These are phyloP conservation scores for Nakazawaea populi DNA, from an alignment of 805 yeast species.

Conservation along the genomic window DNA sequence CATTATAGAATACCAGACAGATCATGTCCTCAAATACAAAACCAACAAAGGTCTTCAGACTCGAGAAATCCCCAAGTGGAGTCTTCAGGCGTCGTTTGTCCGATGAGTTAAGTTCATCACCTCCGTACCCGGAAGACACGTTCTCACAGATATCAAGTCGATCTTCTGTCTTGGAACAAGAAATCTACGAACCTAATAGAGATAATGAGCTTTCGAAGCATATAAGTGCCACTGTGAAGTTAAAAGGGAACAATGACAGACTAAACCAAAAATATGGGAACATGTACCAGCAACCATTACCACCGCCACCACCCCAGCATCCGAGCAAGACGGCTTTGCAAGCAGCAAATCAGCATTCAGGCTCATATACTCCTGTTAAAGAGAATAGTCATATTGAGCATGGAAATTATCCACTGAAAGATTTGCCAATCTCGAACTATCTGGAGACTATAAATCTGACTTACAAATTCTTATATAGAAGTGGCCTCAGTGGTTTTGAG, in stretches of 20 bases:
- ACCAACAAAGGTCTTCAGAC: constrained; percentile 5
- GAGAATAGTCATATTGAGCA: no score
- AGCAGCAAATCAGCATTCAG: neutral
- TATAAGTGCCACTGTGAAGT: constrained; percentile 10
- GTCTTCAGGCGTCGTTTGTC: neutral
- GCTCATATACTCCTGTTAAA: no score
- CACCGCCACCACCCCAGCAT: neutral
- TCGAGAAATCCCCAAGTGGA: constrained; percentile 2
- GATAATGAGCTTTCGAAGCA: constrained; percentile 1
- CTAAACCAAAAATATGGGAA: neutral
- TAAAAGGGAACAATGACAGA: neutral
- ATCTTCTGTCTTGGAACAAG: neutral
- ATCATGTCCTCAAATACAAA: neutral
- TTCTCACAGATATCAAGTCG: neutral
- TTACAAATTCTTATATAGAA: neutral
- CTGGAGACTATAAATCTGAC: neutral
- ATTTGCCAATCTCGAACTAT: neutral
- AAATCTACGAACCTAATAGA: neutral
- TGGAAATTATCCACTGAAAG: no score
- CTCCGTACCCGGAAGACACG: neutral
- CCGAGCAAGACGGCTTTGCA: no score
- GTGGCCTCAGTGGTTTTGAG: neutral
- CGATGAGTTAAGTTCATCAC: neutral
- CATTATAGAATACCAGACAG: no score
- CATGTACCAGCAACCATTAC: neutral